Percentiles rank a stretch among this genome's conserved stretches.
These are phyloP conservation scores for Keithomyces neogunnii DNA, from an alignment of 2,329 filamentous ascomycete genomes.

Conservation along the genomic window DNA sequence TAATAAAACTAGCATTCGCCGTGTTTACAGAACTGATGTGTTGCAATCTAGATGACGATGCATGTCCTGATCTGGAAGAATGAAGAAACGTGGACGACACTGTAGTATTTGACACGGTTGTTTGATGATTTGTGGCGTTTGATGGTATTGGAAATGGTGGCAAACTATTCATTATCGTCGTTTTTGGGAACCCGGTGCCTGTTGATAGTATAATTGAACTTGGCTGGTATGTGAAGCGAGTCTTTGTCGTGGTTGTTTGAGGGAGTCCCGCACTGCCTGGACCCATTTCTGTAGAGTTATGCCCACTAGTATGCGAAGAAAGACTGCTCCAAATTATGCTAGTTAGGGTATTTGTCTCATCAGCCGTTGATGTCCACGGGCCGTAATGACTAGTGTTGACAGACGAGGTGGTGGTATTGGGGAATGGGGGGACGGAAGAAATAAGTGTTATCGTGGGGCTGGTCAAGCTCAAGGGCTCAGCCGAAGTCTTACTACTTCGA, in stretches of 20 bases:
- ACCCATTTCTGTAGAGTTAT: constrained; percentile 1
- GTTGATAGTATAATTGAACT: constrained; percentile 3
- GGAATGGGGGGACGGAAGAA: constrained; percentile 1
- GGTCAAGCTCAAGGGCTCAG: neutral
- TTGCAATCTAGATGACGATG: neutral
- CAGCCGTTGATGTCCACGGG: neutral
- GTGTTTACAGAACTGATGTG: neutral
- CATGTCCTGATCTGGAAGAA: neutral
- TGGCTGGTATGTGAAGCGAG: neutral
- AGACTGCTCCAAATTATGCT: constrained; percentile 1
- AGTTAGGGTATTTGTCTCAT: neutral
- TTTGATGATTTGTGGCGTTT: constrained; percentile 1
- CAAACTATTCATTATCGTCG: neutral
- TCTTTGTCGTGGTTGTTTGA: neutral
- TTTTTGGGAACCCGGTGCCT: neutral
- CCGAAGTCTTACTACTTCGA: neutral
- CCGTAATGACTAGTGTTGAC: neutral
- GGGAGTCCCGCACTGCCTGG: neutral
- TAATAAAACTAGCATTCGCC: neutral
- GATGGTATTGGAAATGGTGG: constrained; percentile 2
- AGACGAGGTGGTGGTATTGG: constrained; percentile 2
- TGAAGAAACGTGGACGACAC: neutral
- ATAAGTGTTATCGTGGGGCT: neutral
- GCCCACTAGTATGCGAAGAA: neutral
- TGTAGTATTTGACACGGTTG: neutral